Evolutionary conservation across 2,329 filamentous ascomycete species (phyloP), one percentile per base, ranked within the genome.

Genomic region (Aureobasidium vineae): DNA sequence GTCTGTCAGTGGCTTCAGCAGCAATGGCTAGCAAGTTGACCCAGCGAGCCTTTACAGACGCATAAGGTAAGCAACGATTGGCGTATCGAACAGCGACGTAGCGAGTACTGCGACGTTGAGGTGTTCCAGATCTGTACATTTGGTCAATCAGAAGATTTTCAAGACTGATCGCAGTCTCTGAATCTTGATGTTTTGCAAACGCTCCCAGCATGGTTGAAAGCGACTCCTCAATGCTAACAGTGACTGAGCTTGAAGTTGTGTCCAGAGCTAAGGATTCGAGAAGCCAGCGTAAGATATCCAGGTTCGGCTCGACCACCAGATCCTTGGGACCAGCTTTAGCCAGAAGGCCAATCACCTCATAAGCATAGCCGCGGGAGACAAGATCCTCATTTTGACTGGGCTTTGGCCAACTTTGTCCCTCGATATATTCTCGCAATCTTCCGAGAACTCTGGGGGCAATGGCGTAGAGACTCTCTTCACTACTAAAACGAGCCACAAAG

Each of bases 31-130:
- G 82, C 19, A 98, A 85, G 75, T 97, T 87, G 54, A 97, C 90
- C 91, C 92, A 97, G 57, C 95, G 86, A 31, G 87, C 95, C 43
- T 89, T 82, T 11, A 91, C 83, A 72, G 97, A 92, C 23, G 83
- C 83, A 71, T 92, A 97, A 0, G 89, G 86, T 5, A 99, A 81
- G 72, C 92, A 96, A 60, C 91, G 85, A 74, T 98, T 98, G 13
- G 92, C 91, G 82, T 94, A 97, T 67, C 95, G 90, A 8, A 95
- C 88, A 28, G 89, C 89, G 23, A 91, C 89, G 77, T 93, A 95
- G 8, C 91, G 87, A 40, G 90, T 90, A 72, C 90, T 93, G 70
- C 89, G 84, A 41, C 68, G 73, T 69, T 70, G 70, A 1, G 74
- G 69, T 49, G 75, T 70, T 13, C 69, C 71, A 1, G 75, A 77